phyloP scores from a whole-genome alignment of 192 early-diverging fungal genomes.

The Backusella sp. region DNA sequence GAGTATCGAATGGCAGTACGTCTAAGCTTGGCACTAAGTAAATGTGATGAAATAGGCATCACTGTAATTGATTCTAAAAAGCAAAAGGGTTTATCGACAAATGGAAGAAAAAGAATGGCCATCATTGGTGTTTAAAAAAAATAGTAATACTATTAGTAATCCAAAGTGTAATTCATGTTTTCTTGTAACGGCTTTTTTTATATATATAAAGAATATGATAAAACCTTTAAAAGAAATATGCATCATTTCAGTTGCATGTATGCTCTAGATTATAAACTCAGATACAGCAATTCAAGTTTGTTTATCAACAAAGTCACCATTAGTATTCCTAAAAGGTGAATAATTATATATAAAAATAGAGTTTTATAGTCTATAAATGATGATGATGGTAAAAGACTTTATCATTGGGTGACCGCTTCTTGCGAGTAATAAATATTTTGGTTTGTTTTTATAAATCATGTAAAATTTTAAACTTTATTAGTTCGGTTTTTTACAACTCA shows the following conservation, averaged over 20 bases:
- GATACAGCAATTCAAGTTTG: no score
- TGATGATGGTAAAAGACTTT: background rate
- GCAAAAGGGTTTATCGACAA: slow-evolving; percentile 13
- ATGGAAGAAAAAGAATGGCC: slow-evolving; percentile 31
- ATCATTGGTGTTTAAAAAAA: background rate
- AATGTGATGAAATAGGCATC: slow-evolving; percentile 35
- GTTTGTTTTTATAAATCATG: background rate
- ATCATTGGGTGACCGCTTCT: no score
- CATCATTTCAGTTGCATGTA: no score
- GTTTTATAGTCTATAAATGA: background rate
- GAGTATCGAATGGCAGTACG: slow-evolving; percentile 42
- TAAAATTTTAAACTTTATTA: background rate
- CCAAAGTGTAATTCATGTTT: no score
- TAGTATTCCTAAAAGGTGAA: background rate
- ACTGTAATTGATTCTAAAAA: slow-evolving; percentile 12
- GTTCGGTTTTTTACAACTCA: background rate
- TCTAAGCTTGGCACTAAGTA: slow-evolving; percentile 25
- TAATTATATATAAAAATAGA: background rate
- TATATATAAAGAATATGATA: no score
- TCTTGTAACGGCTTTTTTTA: no score
- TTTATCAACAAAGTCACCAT: no score
- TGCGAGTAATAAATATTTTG: background rate
- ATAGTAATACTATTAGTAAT: background rate
- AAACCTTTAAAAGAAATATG: no score
- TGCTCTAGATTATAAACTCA: no score